A percentile compares a stretch with the other conserved stretches of the same genome.
Conservation (phyloP, 148 eudicot genomes). For the Chenopodium berlandieri region DNA sequence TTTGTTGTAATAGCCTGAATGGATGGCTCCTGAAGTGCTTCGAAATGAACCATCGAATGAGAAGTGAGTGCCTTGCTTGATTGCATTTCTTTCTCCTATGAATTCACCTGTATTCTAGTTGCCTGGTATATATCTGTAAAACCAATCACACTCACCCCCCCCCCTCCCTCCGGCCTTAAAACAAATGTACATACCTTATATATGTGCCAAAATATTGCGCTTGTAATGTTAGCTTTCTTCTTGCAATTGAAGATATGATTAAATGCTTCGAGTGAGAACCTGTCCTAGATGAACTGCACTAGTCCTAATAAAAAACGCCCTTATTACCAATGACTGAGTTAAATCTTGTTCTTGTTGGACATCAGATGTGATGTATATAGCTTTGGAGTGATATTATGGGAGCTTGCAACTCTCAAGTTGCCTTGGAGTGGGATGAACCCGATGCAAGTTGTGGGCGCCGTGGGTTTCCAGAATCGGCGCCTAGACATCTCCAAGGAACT, state of each 20-base stretch:
- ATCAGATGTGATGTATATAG: constrained; percentile 97
- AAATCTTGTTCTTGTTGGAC: constrained; percentile 15
- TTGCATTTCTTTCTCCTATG: background rate
- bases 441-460: constrained; percentile 99
- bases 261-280: background rate
- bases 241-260: background rate
- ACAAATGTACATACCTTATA: background rate
- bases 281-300: background rate
- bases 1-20: constrained; percentile 70
- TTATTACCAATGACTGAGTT: background rate
- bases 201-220: background rate
- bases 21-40: constrained; percentile 99
- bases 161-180: no score
- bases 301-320: background rate
- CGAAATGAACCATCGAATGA: constrained; percentile 97
- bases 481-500: constrained; percentile 93
- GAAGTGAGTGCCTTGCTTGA: constrained; percentile 60
- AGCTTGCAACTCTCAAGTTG: constrained; percentile 83
- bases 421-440: constrained; percentile 99
- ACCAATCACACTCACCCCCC: no score
- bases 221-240: background rate
- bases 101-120: background rate
- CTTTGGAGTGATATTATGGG: constrained; percentile 96
- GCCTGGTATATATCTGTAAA: background rate
- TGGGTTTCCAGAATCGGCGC: constrained; percentile 93